phyloP scores from a whole-genome alignment of 2,329 filamentous ascomycete species.

The Pyricularia sp. region DNA sequence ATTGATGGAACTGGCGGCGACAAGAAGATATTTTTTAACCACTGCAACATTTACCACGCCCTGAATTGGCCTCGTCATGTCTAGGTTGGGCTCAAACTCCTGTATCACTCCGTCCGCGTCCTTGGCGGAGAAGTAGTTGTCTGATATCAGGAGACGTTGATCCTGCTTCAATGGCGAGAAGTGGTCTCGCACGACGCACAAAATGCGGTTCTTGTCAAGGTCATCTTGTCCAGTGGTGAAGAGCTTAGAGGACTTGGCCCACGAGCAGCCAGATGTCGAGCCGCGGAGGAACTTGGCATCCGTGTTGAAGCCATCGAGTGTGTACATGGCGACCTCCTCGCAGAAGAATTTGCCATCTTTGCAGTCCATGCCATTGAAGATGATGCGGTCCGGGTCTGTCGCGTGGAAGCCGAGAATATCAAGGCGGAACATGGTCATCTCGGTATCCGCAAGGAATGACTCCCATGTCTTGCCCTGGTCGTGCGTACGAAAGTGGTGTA shows the following conservation, averaged over 20 bases:
- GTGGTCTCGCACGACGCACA: slow-evolving; percentile 68
- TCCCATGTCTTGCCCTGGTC: slow-evolving; percentile 76
- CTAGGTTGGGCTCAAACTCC: slow-evolving; percentile 65
- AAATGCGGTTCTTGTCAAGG: slow-evolving; percentile 54
- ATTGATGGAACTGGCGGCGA: slow-evolving; percentile 63
- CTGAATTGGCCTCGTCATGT: slow-evolving; percentile 57
- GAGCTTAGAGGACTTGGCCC: slow-evolving; percentile 64
- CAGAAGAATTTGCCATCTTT: slow-evolving; percentile 44
- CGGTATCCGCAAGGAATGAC: slow-evolving; percentile 51
- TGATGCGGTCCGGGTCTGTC: slow-evolving; percentile 66
- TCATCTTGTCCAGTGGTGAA: slow-evolving; percentile 59
- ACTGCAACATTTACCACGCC: slow-evolving; percentile 72
- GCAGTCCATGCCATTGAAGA: slow-evolving; percentile 69
- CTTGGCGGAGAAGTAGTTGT: slow-evolving; percentile 60
- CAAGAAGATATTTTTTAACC: slow-evolving; percentile 78
- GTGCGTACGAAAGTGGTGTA: slow-evolving; percentile 68
- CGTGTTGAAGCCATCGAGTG: slow-evolving; percentile 69
- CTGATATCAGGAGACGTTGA: slow-evolving; percentile 67
- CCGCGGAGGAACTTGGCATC: slow-evolving; percentile 50
- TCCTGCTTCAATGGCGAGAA: slow-evolving; percentile 60
- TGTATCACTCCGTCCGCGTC: slow-evolving; percentile 32
- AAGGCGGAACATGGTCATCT: slow-evolving; percentile 39
- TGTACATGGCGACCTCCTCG: slow-evolving; percentile 56
- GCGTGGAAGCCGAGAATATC: slow-evolving; percentile 65
- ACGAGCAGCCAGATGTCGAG: slow-evolving; percentile 66